Conservation (phyloP, 495 filamentous ascomycete species). For the Aspergillus egyptiacus region DNA sequence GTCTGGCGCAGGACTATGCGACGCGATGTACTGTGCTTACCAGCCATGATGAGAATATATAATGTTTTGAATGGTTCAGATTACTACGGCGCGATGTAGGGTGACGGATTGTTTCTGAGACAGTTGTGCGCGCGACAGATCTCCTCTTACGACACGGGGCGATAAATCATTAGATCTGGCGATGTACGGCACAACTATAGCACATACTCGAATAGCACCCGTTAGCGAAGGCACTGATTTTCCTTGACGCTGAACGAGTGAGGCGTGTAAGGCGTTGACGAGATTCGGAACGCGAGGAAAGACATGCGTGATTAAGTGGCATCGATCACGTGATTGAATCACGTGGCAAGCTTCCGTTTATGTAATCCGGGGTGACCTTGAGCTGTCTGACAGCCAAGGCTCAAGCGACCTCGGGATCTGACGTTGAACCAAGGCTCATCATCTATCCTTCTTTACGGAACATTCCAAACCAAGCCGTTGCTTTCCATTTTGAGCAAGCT, state of each 20-base stretch:
- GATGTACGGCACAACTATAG: constrained; percentile 6
- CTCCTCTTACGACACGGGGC: constrained; percentile 41
- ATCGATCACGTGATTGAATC: not conserved
- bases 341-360: too few relatives aligned
- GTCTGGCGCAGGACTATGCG: constrained; percentile 8
- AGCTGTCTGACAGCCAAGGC: too few relatives aligned
- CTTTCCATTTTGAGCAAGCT: too few relatives aligned
- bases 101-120: constrained; percentile 16
- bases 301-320: not conserved
- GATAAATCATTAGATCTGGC: constrained; percentile 25
- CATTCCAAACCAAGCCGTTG: too few relatives aligned
- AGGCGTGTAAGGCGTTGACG: constrained; percentile 2
- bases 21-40: constrained; percentile 39
- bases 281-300: constrained; percentile 4
- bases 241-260: constrained; percentile 1
- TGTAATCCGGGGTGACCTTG: too few relatives aligned
- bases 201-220: constrained; percentile 5
- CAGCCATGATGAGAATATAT: constrained; percentile 36
- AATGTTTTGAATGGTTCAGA: constrained; percentile 18
- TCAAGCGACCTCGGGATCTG: too few relatives aligned
- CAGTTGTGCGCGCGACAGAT: constrained; percentile 27
- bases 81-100: constrained; percentile 37
- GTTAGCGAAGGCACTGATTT: not conserved
- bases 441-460: too few relatives aligned
- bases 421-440: too few relatives aligned